Evolutionary conservation across 345 rosid genomes (phyloP).

Genomic region (Litchi chinensis): DNA sequence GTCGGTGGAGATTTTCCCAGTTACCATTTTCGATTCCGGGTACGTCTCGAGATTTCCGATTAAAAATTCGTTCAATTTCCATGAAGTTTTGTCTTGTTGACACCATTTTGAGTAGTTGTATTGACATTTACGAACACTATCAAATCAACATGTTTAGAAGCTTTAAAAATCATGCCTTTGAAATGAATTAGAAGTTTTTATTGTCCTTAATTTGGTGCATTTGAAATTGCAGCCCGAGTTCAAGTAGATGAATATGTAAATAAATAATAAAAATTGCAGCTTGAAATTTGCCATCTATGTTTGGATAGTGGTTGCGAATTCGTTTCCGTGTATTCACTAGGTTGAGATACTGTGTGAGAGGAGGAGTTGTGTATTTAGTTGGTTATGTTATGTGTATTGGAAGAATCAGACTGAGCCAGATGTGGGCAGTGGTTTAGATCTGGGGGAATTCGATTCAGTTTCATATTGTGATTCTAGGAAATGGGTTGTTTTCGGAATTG

Average conservation of each 20-base stretch:
- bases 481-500: slow-evolving; percentile 35
- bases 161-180: neutral
- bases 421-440: slow-evolving; percentile 55
- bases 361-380: neutral
- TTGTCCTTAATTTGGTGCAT: slow-evolving; percentile 4
- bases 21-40: neutral
- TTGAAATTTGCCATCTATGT: slow-evolving; percentile 3
- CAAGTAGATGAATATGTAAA: neutral
- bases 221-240: slow-evolving; percentile 18
- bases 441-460: slow-evolving; percentile 52
- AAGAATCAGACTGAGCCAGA: slow-evolving; percentile 24
- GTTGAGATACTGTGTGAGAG: neutral
- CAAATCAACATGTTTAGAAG: slow-evolving; percentile 2
- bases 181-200: neutral
- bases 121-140: neutral
- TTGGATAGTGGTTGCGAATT: slow-evolving; percentile 19
- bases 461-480: slow-evolving; percentile 42
- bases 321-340: slow-evolving; percentile 12
- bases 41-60: neutral
- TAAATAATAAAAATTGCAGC: neutral
- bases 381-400: neutral
- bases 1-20: neutral
- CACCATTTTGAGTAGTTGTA: neutral
- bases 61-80: neutral
- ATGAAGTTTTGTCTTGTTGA: neutral